phyloP scores from a whole-genome alignment of 148 eudicot genomes.

The Rhododendron ferrugineum region DNA sequence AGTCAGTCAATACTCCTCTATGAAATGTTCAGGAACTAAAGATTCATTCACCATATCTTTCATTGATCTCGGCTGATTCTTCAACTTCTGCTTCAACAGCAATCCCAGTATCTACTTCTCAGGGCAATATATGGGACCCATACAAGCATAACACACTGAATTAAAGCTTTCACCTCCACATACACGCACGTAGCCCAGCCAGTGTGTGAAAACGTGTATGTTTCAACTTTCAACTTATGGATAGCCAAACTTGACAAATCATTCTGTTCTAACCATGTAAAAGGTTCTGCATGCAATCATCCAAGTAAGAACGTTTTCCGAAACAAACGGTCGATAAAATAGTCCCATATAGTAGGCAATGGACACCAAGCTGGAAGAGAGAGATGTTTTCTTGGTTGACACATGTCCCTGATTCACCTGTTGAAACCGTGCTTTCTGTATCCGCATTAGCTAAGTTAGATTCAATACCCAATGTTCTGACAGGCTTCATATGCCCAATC shows the following conservation, averaged over 20 bases:
- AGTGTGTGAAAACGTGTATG: not conserved
- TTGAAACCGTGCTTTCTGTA: not conserved
- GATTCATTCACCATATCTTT: not conserved
- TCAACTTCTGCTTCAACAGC: not conserved
- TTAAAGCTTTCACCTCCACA: not conserved
- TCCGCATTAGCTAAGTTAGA: not conserved
- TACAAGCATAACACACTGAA: not conserved
- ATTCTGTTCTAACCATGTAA: not conserved
- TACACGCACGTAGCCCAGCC: not conserved
- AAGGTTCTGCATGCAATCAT: conserved; percentile 3
- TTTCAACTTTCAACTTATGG: not conserved
- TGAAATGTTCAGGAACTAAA: not conserved
- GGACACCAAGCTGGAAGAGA: conserved; percentile 37
- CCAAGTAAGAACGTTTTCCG: conserved; percentile 24
- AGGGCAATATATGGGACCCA: not conserved
- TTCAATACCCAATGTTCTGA: not conserved
- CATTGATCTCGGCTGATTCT: not conserved
- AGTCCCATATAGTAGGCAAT: conserved; percentile 53
- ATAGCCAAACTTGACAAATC: not conserved
- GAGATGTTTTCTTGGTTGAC: conserved; percentile 12
- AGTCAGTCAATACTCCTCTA: not conserved
- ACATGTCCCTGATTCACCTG: conserved; percentile 6
- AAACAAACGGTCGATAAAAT: conserved; percentile 40
- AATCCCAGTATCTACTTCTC: not conserved
- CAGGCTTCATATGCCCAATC: conserved; percentile 23